Conservation (phyloP, 352 stramenopile species). For the Pythium grandisporangium region DNA sequence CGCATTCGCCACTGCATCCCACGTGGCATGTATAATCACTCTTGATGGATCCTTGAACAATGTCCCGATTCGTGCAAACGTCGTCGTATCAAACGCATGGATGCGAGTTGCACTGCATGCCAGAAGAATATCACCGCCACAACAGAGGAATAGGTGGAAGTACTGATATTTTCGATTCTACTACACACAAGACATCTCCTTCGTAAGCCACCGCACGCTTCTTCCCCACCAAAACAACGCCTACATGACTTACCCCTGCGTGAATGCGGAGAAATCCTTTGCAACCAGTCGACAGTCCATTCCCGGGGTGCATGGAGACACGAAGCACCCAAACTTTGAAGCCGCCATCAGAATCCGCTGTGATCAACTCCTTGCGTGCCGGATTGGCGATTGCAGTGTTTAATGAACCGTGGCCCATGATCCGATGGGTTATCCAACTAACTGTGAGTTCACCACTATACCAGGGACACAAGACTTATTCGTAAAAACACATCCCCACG, state of each 20-base stretch:
- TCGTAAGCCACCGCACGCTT: not conserved
- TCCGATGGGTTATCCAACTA: conserved; percentile 21
- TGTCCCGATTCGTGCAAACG: conserved; percentile 6
- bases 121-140: conserved; percentile 7
- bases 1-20: conserved; percentile 1
- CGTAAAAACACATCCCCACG: not conserved
- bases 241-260: conserved; percentile 19
- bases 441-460: conserved; percentile 17
- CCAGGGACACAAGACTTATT: conserved; percentile 1
- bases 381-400: conserved; percentile 28
- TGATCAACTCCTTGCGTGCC: conserved; percentile 31
- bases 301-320: conserved; percentile 11
- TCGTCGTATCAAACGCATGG: conserved; percentile 11
- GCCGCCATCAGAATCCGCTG: conserved; percentile 34
- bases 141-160: conserved; percentile 1
- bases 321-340: conserved; percentile 45
- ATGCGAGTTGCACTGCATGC: conserved; percentile 9
- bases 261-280: conserved; percentile 48
- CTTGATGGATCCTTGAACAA: conserved; percentile 3
- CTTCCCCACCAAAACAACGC: not conserved
- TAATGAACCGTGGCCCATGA: conserved; percentile 19
- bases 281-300: conserved; percentile 13
- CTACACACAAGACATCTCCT: too few relatives aligned
- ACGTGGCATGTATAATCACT: not conserved
- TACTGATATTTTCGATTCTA: conserved; percentile 11